Evolutionary conservation across 129 eudicot species (phyloP), one percentile per base, ranked within the genome.

Genomic region (Artemisia argyi): DNA sequence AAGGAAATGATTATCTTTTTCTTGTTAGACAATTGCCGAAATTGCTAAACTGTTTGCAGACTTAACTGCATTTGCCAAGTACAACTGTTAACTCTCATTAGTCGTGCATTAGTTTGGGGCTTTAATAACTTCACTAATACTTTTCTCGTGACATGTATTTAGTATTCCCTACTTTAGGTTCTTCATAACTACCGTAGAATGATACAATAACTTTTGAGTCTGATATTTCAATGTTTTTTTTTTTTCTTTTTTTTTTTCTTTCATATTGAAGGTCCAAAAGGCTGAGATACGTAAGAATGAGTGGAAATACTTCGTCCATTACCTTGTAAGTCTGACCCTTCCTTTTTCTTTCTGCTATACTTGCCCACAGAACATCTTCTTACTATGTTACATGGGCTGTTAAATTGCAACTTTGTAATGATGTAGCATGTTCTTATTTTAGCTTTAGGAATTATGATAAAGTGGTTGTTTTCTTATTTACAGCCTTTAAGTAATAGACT

Each of bases 291-390:
- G 86, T 14, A 77, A 71, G 83, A 87, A 70, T 12, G 91, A 83
- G 73, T 90, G 96, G 97, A 87, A 83, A 80, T 94, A 84, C 78
- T 94, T 87, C 28, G 93, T 94, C 52, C 98, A 94, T 76, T 94
- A 94, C 76, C 91, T 81, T 68, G 98, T 94, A 94, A 90, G 98
- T 85, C 61, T 57, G 48, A 22, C 61, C 49, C 73, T 54, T 26
- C 3, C 5, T 54, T 65, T 7, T 50, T 50, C 24, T 5, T 16
- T 66, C 35, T 17, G 7, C 49, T 63, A 54, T 68, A 30, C 55
- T 54, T 8, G n/a, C 47, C 30, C 24, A n/a, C 52, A 30, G n/a
- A 32, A 57, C n/a, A 64, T 70, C 58, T 47, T 11, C 51, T 42
- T 10, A n/a, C 14, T 51, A 51, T 11, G 59, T 42, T 10, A n/a